Conservation (phyloP, 208 protist genomes). For the Naegleria fowleri region DNA sequence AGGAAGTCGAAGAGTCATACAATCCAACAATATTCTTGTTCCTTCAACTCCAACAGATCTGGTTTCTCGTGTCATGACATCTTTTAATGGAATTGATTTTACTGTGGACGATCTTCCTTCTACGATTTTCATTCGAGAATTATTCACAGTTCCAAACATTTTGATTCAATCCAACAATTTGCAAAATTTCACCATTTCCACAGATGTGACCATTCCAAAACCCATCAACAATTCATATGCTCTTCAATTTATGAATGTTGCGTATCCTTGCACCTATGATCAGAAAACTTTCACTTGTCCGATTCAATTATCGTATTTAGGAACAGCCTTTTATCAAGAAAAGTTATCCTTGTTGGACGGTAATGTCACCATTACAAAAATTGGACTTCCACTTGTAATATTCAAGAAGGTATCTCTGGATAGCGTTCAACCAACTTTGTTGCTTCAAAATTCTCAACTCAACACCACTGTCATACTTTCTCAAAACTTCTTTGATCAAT, state of each 20-base stretch:
- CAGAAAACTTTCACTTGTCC: neutral
- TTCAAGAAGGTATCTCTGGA: neutral
- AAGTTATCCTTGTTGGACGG: neutral
- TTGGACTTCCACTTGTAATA: neutral
- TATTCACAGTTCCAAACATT: neutral
- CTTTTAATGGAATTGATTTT: neutral
- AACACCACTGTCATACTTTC: neutral
- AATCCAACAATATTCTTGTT: neutral
- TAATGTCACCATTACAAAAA: neutral
- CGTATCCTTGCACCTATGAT: neutral
- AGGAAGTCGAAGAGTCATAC: neutral
- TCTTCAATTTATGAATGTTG: neutral
- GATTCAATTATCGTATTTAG: neutral
- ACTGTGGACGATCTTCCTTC: neutral
- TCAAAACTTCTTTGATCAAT: neutral
- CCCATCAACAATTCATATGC: neutral
- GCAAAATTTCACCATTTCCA: neutral
- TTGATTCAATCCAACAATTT: neutral
- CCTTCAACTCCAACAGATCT: neutral
- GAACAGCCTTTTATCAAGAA: neutral
- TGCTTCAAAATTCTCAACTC: neutral
- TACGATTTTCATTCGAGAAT: neutral
- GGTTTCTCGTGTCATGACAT: neutral
- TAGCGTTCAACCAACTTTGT: neutral
- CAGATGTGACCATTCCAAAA: neutral